Evolutionary conservation across 1,139 yeast species (phyloP).

Genomic region (Pichia sp.): DNA sequence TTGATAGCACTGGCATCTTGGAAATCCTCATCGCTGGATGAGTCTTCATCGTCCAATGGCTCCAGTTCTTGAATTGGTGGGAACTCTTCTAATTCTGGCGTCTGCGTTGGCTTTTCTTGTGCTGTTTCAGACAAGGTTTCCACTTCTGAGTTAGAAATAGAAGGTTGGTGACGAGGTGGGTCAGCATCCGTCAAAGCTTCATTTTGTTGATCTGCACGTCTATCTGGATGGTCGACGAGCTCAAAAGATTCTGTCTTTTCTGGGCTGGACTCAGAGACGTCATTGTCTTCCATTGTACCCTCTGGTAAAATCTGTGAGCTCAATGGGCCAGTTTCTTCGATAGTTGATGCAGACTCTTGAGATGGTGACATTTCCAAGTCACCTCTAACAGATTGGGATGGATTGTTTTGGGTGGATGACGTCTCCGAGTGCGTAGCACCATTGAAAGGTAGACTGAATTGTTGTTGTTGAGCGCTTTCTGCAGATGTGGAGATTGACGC

Average conservation of each 20-base stretch:
- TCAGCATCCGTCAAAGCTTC: too few relatives aligned
- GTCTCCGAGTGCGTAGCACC: slow-evolving; percentile 80
- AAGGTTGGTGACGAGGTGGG: background rate
- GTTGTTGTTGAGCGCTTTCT: slow-evolving; percentile 13
- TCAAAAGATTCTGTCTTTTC: slow-evolving; percentile 40
- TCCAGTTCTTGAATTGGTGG: slow-evolving; percentile 13
- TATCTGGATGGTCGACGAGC: slow-evolving; percentile 41
- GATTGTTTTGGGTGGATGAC: slow-evolving; percentile 86
- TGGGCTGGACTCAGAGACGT: slow-evolving; percentile 4
- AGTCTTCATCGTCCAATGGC: slow-evolving; percentile 31
- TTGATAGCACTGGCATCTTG: slow-evolving; percentile 19
- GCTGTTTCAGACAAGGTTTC: slow-evolving; percentile 6
- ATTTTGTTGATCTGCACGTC: too few relatives aligned
- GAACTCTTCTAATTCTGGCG: slow-evolving; percentile 8
- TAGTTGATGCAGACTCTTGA: slow-evolving; percentile 26
- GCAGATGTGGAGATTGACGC: background rate
- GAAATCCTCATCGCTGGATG: slow-evolving; percentile 24
- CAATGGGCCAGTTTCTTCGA: slow-evolving; percentile 23
- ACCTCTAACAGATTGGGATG: slow-evolving; percentile 82
- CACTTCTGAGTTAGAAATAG: slow-evolving; percentile 1
- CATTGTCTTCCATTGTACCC: slow-evolving; percentile 15
- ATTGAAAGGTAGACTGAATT: slow-evolving; percentile 41
- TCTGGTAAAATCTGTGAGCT: slow-evolving; percentile 25
- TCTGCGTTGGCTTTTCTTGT: slow-evolving; percentile 1
- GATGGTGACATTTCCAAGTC: slow-evolving; percentile 58